Evolutionary conservation across 108 stramenopile genomes (phyloP).

Genomic region (Nitzschia inconspicua): DNA sequence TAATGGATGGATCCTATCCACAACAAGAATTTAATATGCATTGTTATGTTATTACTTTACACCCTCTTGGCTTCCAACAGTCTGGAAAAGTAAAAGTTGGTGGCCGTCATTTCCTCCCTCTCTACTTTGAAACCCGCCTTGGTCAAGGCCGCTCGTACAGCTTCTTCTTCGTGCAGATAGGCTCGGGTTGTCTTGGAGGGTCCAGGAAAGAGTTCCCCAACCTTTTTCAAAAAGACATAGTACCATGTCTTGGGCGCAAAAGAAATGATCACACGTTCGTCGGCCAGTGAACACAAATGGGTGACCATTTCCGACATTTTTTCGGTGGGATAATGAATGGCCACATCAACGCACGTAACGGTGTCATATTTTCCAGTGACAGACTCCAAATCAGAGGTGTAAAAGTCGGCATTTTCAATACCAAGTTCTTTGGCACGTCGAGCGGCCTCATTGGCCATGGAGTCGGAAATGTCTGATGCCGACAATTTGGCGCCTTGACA

Average conservation of each 20-base stretch:
- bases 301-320: conserved; percentile 92
- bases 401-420: conserved; percentile 79
- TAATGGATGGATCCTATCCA: too few species aligned
- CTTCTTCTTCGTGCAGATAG: conserved; percentile 90
- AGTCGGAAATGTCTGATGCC: conserved; percentile 90
- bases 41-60: neutral
- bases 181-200: conserved; percentile 95
- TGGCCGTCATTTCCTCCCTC: conserved; percentile 92
- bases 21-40: too few species aligned
- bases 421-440: conserved; percentile 78
- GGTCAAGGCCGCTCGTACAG: conserved; percentile 75
- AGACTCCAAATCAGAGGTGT: conserved; percentile 92
- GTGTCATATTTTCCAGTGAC: conserved; percentile 90
- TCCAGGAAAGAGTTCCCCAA: conserved; percentile 96
- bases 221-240: conserved; percentile 88
- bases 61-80: conserved; percentile 89
- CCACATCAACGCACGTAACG: conserved; percentile 96
- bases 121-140: conserved; percentile 86
- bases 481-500: conserved; percentile 77
- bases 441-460: conserved; percentile 92
- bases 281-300: conserved; percentile 82
- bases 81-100: conserved; percentile 96
- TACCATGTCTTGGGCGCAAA: conserved; percentile 98
- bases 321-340: conserved; percentile 96
- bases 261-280: conserved; percentile 86